Evolutionary conservation across 441 rosid species (phyloP), one percentile per base, ranked within the genome.

Genomic region (Macaranga tanarius): DNA sequence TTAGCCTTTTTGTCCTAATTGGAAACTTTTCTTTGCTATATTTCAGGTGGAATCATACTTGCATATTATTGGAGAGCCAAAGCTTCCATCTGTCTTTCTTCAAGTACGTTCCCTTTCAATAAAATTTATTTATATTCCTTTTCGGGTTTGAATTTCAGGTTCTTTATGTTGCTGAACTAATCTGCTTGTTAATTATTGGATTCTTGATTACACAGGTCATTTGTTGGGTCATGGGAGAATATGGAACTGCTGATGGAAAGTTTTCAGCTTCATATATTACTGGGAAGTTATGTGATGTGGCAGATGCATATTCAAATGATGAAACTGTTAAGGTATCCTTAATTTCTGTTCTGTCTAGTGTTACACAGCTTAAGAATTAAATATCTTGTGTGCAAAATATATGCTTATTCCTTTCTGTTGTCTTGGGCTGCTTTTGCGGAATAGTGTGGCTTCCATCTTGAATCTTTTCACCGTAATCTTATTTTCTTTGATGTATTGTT

Each of bases 201-300:
- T 62, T 80, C 71, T 59, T 78, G 79, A 62, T 80, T 77, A 20
- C 81, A 95, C 81, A 95, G 99, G 92, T 95, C 65, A 90, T 93
- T 74, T 92, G 97, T 78, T 95, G 99, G 98, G 96, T 92, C 64
- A 75, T 89, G 85, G 99, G 99, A 76, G 98, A 95, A 71, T 95
- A 92, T 67, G 98, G 97, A 77, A 91, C 93, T 56, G 93, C 92
- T 66, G 97, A 89, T 76, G 92, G 93, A 66, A 89, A 88, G 75
- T 87, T 86, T 80, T 88, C 98, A 73, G 89, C 93, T 66, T 89
- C 93, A 57, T 89, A 92, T 70, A 84, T 95, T 48, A 84, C 91
- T 52, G 97, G 97, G 80, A 95, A 95, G 81, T 79, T 95, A 44
- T 92, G 96, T 42, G 98, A 95, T 81, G 91, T 89, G 80, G 96